Conservation (phyloP, 805 yeast genomes). For the baker's yeast (Saccharomyces cerevisiae) region DNA sequence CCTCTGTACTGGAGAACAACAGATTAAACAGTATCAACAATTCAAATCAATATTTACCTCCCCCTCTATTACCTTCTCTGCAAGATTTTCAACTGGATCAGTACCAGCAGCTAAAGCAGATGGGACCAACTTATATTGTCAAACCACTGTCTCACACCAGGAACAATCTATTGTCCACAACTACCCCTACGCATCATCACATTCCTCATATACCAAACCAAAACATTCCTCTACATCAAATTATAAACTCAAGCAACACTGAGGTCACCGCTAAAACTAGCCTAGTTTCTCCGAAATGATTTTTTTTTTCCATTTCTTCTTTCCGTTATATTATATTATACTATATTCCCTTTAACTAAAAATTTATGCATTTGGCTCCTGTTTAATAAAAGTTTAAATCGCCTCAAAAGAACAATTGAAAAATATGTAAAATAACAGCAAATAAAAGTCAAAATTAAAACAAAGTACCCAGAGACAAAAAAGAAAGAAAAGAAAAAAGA, state of each 20-base stretch:
- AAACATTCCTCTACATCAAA: background rate
- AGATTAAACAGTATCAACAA: background rate
- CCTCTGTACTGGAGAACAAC: background rate
- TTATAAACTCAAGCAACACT: background rate
- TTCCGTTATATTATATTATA: background rate
- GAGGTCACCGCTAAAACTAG: background rate
- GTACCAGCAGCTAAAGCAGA: background rate
- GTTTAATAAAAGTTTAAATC: background rate
- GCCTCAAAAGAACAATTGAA: background rate
- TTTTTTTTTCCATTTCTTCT: background rate
- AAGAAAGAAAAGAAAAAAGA: background rate
- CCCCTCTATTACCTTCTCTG: background rate
- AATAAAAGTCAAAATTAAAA: background rate
- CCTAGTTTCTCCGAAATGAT: background rate
- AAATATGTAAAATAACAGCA: background rate
- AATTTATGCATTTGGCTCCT: background rate
- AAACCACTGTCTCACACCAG: background rate
- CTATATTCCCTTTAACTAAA: background rate
- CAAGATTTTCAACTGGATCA: background rate
- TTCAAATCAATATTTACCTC: background rate
- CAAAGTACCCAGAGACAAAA: background rate
- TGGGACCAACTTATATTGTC: background rate
- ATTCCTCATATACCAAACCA: background rate
- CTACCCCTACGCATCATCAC: background rate
- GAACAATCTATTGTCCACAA: background rate